These are phyloP conservation scores for Paracamarosporium sp. DNA, from an alignment of 2,329 filamentous ascomycete genomes.

Conservation along the genomic window DNA sequence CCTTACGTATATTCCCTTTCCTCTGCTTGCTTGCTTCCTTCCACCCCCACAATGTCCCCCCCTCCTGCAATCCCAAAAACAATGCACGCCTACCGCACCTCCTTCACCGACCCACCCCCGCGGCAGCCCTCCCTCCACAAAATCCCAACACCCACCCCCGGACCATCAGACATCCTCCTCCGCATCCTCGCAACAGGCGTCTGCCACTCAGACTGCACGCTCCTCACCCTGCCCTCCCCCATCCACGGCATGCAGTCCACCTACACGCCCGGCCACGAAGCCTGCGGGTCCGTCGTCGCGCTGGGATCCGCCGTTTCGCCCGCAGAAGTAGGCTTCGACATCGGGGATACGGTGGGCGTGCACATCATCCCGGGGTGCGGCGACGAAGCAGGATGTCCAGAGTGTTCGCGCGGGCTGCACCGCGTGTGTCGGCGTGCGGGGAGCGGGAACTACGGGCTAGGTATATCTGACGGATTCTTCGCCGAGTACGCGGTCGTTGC, in stretches of 20 bases:
- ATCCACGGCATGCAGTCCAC: not conserved
- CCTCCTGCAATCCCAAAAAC: not conserved
- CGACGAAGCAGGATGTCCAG: not conserved
- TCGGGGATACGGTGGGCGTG: not conserved
- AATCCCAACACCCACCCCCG: not conserved
- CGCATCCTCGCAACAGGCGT: not conserved
- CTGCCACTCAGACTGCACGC: slow-evolving; percentile 1
- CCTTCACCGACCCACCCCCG: not conserved
- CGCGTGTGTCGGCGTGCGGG: not conserved
- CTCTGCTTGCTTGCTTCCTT: not conserved
- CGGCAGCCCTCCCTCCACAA: not conserved
- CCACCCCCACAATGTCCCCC: not conserved
- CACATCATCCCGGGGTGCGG: not conserved
- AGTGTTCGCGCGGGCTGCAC: not conserved
- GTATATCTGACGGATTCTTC: not conserved
- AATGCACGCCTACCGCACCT: not conserved
- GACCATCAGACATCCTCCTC: not conserved
- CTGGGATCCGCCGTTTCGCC: not conserved
- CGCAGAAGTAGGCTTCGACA: not conserved
- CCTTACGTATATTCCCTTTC: too few relatives aligned
- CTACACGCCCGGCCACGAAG: not conserved
- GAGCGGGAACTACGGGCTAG: not conserved
- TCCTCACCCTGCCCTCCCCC: not conserved
- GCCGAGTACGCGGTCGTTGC: not conserved
- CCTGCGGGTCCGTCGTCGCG: not conserved